phyloP scores from a whole-genome alignment of 2,329 filamentous ascomycete species.

The Talaromyces piceae region DNA sequence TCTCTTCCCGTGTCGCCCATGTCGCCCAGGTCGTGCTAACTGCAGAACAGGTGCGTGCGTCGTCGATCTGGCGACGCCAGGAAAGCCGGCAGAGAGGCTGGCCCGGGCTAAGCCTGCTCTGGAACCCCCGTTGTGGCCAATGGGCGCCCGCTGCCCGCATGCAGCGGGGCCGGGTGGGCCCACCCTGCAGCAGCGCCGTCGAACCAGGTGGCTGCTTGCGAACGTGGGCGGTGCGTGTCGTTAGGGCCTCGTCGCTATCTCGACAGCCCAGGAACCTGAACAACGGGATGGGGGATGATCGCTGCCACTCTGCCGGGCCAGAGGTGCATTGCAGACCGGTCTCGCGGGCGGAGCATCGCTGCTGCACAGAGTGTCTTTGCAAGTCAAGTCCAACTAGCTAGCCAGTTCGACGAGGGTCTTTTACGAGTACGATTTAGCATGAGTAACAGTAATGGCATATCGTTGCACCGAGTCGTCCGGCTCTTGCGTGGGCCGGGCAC shows the following conservation, averaged over 20 bases:
- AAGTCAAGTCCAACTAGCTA: too few species aligned
- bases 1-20: too few species aligned
- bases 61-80: constrained; percentile 2
- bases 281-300: neutral
- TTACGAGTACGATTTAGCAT: too few species aligned
- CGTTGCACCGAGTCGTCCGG: too few species aligned
- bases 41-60: constrained; percentile 11
- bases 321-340: too few species aligned
- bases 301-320: too few species aligned
- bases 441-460: too few species aligned
- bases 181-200: neutral
- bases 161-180: neutral
- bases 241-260: neutral
- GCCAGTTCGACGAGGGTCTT: too few species aligned
- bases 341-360: too few species aligned
- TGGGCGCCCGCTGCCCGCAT: neutral
- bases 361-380: too few species aligned
- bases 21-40: too few species aligned
- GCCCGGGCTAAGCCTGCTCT: constrained; percentile 3
- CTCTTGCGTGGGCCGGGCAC: too few species aligned
- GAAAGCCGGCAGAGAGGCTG: constrained; percentile 1
- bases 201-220: neutral
- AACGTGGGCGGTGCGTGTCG: neutral
- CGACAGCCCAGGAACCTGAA: neutral
- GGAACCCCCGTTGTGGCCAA: neutral